Percentiles rank a stretch among this genome's conserved stretches.
phyloP scores from a whole-genome alignment of 2,329 filamentous ascomycete species.

The Drechslerella stenobrocha region DNA sequence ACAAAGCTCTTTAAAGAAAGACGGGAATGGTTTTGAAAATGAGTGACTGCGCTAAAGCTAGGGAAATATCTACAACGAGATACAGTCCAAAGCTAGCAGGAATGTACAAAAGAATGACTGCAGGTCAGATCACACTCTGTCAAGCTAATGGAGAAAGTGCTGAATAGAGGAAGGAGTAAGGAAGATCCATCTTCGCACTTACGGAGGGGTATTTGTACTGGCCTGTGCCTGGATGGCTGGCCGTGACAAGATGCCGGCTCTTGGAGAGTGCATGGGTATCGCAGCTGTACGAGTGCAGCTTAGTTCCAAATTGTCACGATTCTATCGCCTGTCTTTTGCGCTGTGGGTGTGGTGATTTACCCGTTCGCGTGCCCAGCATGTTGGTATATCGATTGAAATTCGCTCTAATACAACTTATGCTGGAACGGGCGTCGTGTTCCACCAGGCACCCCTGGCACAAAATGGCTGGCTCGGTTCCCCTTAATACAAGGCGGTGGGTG shows the following conservation, averaged over 20 bases:
- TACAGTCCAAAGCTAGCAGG: constrained; percentile 7
- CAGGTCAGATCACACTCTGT: constrained; percentile 38
- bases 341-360: constrained; percentile 19
- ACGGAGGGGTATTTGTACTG: too few species aligned
- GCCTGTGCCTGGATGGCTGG: too few species aligned
- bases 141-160: constrained; percentile 3
- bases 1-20: too few species aligned
- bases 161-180: constrained; percentile 3
- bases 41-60: too few species aligned
- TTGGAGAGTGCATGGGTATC: too few species aligned
- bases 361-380: constrained; percentile 24
- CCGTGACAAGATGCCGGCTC: too few species aligned
- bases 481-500: constrained; percentile 29
- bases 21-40: too few species aligned
- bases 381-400: constrained; percentile 1
- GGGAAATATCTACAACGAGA: constrained; percentile 8
- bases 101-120: constrained; percentile 35
- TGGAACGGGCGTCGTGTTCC: constrained; percentile 16
- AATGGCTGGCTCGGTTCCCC: constrained; percentile 38
- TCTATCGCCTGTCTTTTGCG: not conserved
- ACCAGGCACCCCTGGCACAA: constrained; percentile 12
- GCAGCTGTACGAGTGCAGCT: not conserved
- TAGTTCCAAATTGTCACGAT: not conserved
- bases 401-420: not conserved
- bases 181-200: constrained; percentile 1